Percentiles rank a stretch among this genome's conserved stretches.
These are phyloP conservation scores for Flaveria sonorensis DNA, from an alignment of 129 eudicot genomes.

Conservation along the genomic window DNA sequence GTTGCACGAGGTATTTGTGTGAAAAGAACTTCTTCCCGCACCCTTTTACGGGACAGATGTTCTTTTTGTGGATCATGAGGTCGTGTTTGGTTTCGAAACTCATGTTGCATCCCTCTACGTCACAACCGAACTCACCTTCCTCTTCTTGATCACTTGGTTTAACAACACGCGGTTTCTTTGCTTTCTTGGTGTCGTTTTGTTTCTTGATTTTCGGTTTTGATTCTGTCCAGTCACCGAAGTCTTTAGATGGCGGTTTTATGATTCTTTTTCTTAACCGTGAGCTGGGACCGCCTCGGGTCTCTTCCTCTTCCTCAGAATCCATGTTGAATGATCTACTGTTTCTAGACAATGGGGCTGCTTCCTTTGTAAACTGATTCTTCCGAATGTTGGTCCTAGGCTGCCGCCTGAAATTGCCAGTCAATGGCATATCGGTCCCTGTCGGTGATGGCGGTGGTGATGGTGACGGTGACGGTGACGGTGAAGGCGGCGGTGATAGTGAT, in stretches of 20 bases:
- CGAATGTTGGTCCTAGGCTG: constrained; percentile 45
- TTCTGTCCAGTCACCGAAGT: constrained; percentile 33
- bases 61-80: constrained; percentile 59
- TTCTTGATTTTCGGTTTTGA: constrained; percentile 42
- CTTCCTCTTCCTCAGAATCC: constrained; percentile 46
- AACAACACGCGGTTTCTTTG: constrained; percentile 37
- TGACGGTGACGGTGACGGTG: not conserved
- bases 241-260: constrained; percentile 45
- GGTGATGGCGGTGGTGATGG: not conserved
- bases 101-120: constrained; percentile 88
- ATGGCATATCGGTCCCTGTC: constrained; percentile 29
- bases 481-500: not conserved
- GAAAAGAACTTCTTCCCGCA: constrained; percentile 96
- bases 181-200: constrained; percentile 32
- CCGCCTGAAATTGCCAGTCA: constrained; percentile 35
- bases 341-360: constrained; percentile 33
- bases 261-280: constrained; percentile 68
- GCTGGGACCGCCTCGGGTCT: constrained; percentile 66
- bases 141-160: constrained; percentile 50
- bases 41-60: constrained; percentile 79
- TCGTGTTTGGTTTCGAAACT: constrained; percentile 77
- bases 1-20: constrained; percentile 93
- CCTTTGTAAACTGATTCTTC: constrained; percentile 31
- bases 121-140: constrained; percentile 68
- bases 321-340: constrained; percentile 37